These are phyloP conservation scores for Berberis thunbergii DNA, from an alignment of 164 flowering plant species.

Conservation along the genomic window DNA sequence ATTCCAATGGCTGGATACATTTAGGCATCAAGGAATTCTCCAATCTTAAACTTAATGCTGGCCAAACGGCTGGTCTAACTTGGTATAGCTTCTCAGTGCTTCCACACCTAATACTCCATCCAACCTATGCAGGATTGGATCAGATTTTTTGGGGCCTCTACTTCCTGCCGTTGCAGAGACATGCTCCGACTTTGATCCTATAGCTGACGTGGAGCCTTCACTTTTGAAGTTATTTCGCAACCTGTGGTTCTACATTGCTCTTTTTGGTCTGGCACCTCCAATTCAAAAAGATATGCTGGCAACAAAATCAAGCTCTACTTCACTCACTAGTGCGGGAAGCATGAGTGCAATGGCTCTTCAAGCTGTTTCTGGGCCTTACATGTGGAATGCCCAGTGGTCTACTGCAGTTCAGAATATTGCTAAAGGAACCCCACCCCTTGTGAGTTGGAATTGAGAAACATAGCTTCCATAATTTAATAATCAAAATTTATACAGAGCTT, in stretches of 20 bases:
- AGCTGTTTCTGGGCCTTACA: slow-evolving; percentile 95
- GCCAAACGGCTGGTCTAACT: too few relatives aligned
- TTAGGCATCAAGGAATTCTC: too few relatives aligned
- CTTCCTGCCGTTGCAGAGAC: slow-evolving; percentile 99
- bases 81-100: too few relatives aligned
- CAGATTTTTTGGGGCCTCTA: slow-evolving; percentile 96
- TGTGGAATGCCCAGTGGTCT: slow-evolving; percentile 91
- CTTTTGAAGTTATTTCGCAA: slow-evolving; percentile 93
- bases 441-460: slow-evolving; percentile 33
- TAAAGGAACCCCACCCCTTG: slow-evolving; percentile 98
- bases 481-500: too few relatives aligned
- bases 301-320: slow-evolving; percentile 47
- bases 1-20: too few relatives aligned
- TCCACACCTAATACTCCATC: not conserved
- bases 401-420: slow-evolving; percentile 85
- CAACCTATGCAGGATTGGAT: slow-evolving; percentile 81
- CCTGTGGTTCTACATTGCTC: slow-evolving; percentile 96
- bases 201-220: slow-evolving; percentile 74
- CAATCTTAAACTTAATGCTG: too few relatives aligned
- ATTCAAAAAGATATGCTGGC: slow-evolving; percentile 48
- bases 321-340: slow-evolving; percentile 76
- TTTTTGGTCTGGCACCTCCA: slow-evolving; percentile 96
- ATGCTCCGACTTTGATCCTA: slow-evolving; percentile 94
- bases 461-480: not conserved
- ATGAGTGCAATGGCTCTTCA: slow-evolving; percentile 51